Percentiles rank a stretch among this genome's conserved stretches.
Conservation (phyloP, 1,284 basidiomycete genomes). For the Malassezia equina region DNA sequence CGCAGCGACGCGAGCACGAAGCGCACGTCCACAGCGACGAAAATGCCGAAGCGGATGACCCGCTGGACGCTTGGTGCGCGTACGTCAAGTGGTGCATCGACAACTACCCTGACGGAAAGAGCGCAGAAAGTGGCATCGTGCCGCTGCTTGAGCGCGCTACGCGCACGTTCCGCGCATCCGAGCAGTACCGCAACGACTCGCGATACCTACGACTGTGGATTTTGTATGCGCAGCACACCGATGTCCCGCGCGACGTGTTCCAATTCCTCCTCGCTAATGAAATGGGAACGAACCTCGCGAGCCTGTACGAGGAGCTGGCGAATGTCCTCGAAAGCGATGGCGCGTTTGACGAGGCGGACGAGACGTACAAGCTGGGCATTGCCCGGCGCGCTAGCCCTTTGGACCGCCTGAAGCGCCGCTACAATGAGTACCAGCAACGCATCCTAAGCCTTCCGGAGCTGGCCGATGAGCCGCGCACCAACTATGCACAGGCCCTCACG, state of each 20-base stretch:
- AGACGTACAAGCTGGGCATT: slow-evolving; percentile 73
- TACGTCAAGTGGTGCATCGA: slow-evolving; percentile 62
- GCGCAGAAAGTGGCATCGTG: slow-evolving; percentile 55
- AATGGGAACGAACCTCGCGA: slow-evolving; percentile 66
- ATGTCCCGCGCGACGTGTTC: slow-evolving; percentile 39
- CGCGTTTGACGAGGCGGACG: slow-evolving; percentile 58
- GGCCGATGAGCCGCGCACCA: slow-evolving; percentile 5
- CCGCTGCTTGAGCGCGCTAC: slow-evolving; percentile 67
- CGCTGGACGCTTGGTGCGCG: slow-evolving; percentile 40
- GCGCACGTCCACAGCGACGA: slow-evolving; percentile 19
- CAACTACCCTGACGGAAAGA: slow-evolving; percentile 57
- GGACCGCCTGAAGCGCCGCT: slow-evolving; percentile 72
- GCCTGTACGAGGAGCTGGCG: slow-evolving; percentile 79
- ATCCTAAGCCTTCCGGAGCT: slow-evolving; percentile 20
- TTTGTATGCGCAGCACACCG: slow-evolving; percentile 54
- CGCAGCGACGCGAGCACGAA: slow-evolving; percentile 33
- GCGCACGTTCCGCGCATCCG: slow-evolving; percentile 66
- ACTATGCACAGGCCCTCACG: slow-evolving; percentile 29
- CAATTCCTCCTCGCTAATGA: slow-evolving; percentile 65
- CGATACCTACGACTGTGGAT: slow-evolving; percentile 83
- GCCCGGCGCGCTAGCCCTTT: slow-evolving; percentile 68
- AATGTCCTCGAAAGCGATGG: slow-evolving; percentile 61
- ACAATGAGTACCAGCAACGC: slow-evolving; percentile 68
- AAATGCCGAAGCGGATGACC: slow-evolving; percentile 33
- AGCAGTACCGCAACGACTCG: slow-evolving; percentile 70